A percentile compares a stretch with the other conserved stretches of the same genome.
phyloP scores from a whole-genome alignment of 305 asterid species.

The Coffea humblotiana region DNA sequence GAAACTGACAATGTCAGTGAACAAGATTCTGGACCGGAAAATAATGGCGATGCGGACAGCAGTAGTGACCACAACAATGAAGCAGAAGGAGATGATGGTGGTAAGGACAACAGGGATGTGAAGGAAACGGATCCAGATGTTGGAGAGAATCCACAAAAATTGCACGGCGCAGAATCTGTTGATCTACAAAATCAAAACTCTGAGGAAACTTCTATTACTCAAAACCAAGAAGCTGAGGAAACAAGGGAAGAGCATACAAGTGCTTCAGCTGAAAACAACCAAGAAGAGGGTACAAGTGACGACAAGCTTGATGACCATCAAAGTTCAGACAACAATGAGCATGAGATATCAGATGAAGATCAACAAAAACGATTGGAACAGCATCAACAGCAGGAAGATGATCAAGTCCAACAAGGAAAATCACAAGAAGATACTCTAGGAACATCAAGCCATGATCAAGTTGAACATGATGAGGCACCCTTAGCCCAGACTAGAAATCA shows the following conservation, averaged over 20 bases:
- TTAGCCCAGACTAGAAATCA: not conserved
- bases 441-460: slow-evolving; percentile 29
- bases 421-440: slow-evolving; percentile 36
- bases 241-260: not conserved
- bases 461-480: no score
- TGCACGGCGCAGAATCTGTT: slow-evolving; percentile 11
- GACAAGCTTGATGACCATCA: not conserved
- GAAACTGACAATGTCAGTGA: not conserved
- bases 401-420: slow-evolving; percentile 38
- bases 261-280: not conserved
- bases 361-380: slow-evolving; percentile 51
- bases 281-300: slow-evolving; percentile 20
- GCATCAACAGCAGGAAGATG: slow-evolving; percentile 59
- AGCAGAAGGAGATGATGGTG: slow-evolving; percentile 15
- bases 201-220: slow-evolving; percentile 49
- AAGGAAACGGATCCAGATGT: slow-evolving; percentile 2
- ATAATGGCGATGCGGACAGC: slow-evolving; percentile 4
- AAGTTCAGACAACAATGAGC: slow-evolving; percentile 15
- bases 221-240: slow-evolving; percentile 32
- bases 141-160: slow-evolving; percentile 4
- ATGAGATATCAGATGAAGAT: slow-evolving; percentile 59
- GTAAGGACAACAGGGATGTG: not conserved
- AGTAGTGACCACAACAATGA: slow-evolving; percentile 12
- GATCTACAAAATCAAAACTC: slow-evolving; percentile 33
- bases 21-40: slow-evolving; percentile 11